Evolutionary conservation across 179 eudicot genomes (phyloP), one percentile per base, ranked within the genome.

Genomic region (Patellifolia procumbens): DNA sequence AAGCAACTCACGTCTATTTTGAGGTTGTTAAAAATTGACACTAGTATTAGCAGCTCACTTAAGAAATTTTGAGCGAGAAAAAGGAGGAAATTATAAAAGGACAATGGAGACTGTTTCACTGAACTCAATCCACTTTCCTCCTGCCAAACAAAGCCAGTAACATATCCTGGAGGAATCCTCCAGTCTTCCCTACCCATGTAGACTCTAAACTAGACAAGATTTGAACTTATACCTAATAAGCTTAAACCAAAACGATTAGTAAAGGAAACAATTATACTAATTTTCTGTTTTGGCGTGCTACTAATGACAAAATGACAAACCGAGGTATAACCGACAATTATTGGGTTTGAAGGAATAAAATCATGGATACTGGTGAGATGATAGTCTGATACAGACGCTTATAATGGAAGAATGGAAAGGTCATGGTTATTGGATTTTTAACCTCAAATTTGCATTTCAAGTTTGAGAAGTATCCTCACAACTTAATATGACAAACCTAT

Each of bases 11-110:
- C 26, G 46, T 22, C 24, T 26, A 15, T 4, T 55, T 15, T 45
- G 55, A 56, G 66, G 43, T 59, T 35, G 22, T 55, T 56, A 46
- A 56, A 29, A 26, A 43, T 34, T 11, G 59, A 11, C 11, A 5
- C 62, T 52, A 20, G 62, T 52, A 56, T 35, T 22, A 65, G 63
- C 62, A 65, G 62, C 52, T 65, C 72, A 37, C 67, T 51, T n/a
- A 16, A 34, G 2, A 19, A 46, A 48, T 35, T 12, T 31, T 22
- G 34, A 76, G 19, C 24, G 8, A n/a, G 22, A 55, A 76, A 26
- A 20, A 11, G 34, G 69, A 20, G 24, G 48, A 12, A 72, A 22
- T 8, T 51, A 11, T 24, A 49, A 32, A 11, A 19, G 31, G 2
- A 19, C n/a, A 51, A n/a, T 15, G 26, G 52, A 73, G 34, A 58